A percentile compares a stretch with the other conserved stretches of the same genome.
Evolutionary conservation across 2,329 filamentous ascomycete genomes (phyloP).

Genomic region (Pestalotiopsis sp.): DNA sequence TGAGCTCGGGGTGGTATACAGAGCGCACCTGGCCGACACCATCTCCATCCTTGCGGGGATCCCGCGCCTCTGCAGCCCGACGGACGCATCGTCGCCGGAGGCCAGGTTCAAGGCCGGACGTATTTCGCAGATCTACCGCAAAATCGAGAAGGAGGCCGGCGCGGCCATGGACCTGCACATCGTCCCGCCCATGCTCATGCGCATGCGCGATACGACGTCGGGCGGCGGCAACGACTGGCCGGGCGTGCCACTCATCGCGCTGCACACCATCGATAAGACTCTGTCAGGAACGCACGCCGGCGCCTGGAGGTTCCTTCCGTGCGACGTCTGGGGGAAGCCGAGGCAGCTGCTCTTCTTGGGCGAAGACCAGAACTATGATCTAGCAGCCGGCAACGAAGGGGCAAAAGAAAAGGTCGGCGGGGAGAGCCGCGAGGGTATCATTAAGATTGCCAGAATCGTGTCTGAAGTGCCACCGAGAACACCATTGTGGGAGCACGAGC

Average conservation of each 20-base stretch:
- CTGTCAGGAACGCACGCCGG: conserved; percentile 28
- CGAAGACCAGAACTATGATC: neutral
- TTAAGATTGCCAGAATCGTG: neutral
- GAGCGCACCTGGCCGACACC: conserved; percentile 20
- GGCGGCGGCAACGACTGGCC: conserved; percentile 25
- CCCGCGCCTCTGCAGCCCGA: conserved; percentile 15
- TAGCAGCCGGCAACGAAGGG: neutral
- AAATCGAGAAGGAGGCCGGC: conserved; percentile 19
- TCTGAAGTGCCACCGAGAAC: neutral
- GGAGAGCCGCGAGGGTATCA: neutral
- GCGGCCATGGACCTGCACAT: conserved; percentile 23
- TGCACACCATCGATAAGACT: conserved; percentile 33
- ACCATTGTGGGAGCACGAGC: neutral
- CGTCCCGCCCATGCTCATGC: conserved; percentile 29
- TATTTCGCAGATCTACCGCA: conserved; percentile 24
- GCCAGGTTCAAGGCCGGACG: conserved; percentile 13
- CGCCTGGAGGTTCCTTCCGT: conserved; percentile 37
- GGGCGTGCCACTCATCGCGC: conserved; percentile 30
- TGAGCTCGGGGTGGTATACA: conserved; percentile 19
- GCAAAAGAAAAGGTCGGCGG: neutral
- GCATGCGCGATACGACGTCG: conserved; percentile 27
- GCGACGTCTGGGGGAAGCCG: conserved; percentile 34
- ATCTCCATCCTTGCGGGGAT: conserved; percentile 18
- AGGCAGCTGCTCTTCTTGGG: conserved; percentile 31
- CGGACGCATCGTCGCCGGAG: neutral